Evolutionary conservation across 768 basidiomycete species (phyloP).

Genomic region (Lyophyllum semitale): DNA sequence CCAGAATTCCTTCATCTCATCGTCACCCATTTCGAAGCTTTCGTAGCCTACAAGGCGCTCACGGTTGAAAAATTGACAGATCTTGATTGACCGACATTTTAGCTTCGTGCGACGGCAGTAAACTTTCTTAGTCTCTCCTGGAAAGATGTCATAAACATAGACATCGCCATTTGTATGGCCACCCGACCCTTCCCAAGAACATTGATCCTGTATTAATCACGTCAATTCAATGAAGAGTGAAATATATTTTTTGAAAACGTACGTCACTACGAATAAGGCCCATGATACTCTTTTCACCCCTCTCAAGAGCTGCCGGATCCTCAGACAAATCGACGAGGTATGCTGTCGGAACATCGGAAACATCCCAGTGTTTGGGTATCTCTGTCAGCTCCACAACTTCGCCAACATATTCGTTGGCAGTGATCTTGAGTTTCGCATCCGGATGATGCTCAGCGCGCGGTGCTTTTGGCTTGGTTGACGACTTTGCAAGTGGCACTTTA

Average conservation of each 20-base stretch:
- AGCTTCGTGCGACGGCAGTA: not conserved
- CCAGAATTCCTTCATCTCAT: conserved; percentile 2
- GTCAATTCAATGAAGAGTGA: not conserved
- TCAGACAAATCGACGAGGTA: not conserved
- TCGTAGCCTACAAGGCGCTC: not conserved
- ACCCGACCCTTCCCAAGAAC: not conserved
- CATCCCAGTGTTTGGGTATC: not conserved
- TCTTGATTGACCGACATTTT: not conserved
- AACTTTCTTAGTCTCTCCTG: not conserved
- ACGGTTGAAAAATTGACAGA: not conserved
- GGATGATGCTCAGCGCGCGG: not conserved
- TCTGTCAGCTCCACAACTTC: not conserved
- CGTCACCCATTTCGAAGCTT: not conserved
- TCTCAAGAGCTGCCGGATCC: not conserved
- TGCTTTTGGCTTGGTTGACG: not conserved
- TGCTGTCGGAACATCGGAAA: not conserved
- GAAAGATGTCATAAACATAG: not conserved
- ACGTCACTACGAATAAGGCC: not conserved
- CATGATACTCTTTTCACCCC: not conserved
- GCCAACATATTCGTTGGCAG: not conserved
- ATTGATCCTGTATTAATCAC: not conserved
- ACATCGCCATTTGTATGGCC: not conserved
- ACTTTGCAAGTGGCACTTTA: not conserved
- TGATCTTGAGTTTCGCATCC: not conserved
- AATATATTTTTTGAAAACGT: not conserved